Evolutionary conservation across 2,329 filamentous ascomycete species (phyloP).

Genomic region (Talaromyces sp.): DNA sequence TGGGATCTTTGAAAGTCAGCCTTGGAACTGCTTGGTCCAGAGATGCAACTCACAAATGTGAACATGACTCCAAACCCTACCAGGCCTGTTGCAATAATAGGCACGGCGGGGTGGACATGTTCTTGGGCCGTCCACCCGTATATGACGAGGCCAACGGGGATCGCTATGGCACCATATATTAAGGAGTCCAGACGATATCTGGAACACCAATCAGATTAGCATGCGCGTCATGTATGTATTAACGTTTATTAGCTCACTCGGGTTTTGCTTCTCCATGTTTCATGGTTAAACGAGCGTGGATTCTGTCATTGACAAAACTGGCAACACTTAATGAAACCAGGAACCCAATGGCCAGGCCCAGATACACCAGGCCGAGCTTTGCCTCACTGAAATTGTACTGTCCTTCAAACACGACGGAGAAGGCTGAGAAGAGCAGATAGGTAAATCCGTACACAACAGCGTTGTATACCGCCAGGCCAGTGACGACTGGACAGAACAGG

Average conservation of each 20-base stretch:
- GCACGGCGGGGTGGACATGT: background rate
- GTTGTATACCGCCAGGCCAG: background rate
- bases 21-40: background rate
- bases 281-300: background rate
- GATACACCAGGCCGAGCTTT: background rate
- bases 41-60: background rate
- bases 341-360: background rate
- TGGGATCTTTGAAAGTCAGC: conserved; percentile 33
- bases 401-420: background rate
- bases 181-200: background rate
- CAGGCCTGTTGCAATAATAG: background rate
- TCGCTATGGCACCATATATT: background rate
- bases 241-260: no score
- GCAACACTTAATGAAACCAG: background rate
- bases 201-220: background rate
- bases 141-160: background rate
- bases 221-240: no score
- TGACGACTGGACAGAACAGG: background rate
- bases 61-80: background rate
- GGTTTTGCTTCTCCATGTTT: background rate
- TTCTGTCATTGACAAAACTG: background rate
- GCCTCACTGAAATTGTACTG: background rate
- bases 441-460: background rate
- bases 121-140: background rate
- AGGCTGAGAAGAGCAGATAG: background rate